These are phyloP conservation scores for Cercospora zeina DNA, from an alignment of 2,329 filamentous ascomycete species.

Conservation along the genomic window DNA sequence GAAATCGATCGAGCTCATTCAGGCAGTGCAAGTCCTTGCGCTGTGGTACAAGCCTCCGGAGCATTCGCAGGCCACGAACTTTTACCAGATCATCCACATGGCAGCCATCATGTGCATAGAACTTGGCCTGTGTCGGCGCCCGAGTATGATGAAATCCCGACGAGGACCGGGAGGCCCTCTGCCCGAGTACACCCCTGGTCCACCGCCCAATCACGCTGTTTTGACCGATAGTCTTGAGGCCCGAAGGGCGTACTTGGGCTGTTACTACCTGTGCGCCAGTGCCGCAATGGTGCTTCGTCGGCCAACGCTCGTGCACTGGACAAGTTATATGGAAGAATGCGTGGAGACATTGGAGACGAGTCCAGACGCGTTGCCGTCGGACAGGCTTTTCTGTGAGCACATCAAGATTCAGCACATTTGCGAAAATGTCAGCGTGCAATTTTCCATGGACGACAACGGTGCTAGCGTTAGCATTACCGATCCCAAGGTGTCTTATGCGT, in stretches of 20 bases:
- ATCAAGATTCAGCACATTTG: slow-evolving; percentile 60
- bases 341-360: slow-evolving; percentile 59
- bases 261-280: slow-evolving; percentile 62
- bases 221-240: slow-evolving; percentile 58
- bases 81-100: slow-evolving; percentile 82
- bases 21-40: slow-evolving; percentile 72
- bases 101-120: slow-evolving; percentile 81
- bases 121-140: slow-evolving; percentile 68
- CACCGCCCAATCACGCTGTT: slow-evolving; percentile 34
- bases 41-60: slow-evolving; percentile 86
- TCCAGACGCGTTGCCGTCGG: slow-evolving; percentile 58
- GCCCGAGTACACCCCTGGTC: slow-evolving; percentile 38
- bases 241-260: slow-evolving; percentile 60
- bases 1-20: slow-evolving; percentile 80
- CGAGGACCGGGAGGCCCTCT: slow-evolving; percentile 41
- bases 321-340: slow-evolving; percentile 64
- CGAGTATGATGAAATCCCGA: slow-evolving; percentile 42
- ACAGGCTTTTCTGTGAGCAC: slow-evolving; percentile 58
- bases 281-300: slow-evolving; percentile 60
- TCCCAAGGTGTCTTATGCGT: slow-evolving; percentile 55
- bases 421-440: slow-evolving; percentile 58
- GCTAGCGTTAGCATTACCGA: slow-evolving; percentile 56
- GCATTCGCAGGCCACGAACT: slow-evolving; percentile 81
- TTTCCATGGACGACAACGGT: slow-evolving; percentile 57
- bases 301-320: slow-evolving; percentile 61